phyloP scores from a whole-genome alignment of 1,139 yeast genomes.

The Saccharomycopsis phalli region DNA sequence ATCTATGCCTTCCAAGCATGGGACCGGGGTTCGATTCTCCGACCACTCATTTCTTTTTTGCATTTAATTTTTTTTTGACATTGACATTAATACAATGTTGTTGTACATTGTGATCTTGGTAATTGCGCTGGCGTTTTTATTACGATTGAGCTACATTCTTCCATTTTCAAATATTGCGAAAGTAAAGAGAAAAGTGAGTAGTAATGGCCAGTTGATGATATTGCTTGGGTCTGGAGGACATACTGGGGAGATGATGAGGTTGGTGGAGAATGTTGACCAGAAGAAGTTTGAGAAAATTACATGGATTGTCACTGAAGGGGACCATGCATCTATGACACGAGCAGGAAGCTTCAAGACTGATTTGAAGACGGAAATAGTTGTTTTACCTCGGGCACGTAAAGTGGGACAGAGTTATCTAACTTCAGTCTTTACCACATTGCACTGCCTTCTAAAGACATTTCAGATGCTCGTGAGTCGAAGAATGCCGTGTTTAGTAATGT shows the following conservation, averaged over 20 bases:
- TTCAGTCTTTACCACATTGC: conserved; percentile 45
- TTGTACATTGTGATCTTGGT: background rate
- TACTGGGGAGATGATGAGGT: conserved; percentile 86
- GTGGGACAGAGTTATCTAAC: conserved; percentile 56
- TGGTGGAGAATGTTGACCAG: conserved; percentile 38
- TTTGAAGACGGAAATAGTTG: conserved; percentile 30
- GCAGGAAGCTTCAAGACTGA: conserved; percentile 21
- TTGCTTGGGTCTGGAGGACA: conserved; percentile 87
- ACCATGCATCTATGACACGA: conserved; percentile 6
- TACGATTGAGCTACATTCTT: conserved; percentile 11
- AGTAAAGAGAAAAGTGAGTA: background rate
- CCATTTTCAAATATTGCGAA: conserved; percentile 11
- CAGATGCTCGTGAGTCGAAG: conserved; percentile 21
- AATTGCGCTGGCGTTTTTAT: too few relatives aligned
- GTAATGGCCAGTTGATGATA: conserved; percentile 34
- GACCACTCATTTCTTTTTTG: conserved; percentile 13
- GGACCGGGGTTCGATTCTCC: conserved; percentile 20
- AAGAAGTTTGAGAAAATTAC: conserved; percentile 24
- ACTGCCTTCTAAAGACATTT: conserved; percentile 27
- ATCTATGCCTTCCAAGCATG: conserved; percentile 23
- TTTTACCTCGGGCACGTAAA: conserved; percentile 62
- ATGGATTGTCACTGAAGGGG: conserved; percentile 24
- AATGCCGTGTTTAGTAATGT: conserved; percentile 47
- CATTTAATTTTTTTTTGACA: background rate
- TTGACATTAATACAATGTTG: background rate